Evolutionary conservation across 2,329 filamentous ascomycete genomes (phyloP).

Genomic region (Neonectria hederae): DNA sequence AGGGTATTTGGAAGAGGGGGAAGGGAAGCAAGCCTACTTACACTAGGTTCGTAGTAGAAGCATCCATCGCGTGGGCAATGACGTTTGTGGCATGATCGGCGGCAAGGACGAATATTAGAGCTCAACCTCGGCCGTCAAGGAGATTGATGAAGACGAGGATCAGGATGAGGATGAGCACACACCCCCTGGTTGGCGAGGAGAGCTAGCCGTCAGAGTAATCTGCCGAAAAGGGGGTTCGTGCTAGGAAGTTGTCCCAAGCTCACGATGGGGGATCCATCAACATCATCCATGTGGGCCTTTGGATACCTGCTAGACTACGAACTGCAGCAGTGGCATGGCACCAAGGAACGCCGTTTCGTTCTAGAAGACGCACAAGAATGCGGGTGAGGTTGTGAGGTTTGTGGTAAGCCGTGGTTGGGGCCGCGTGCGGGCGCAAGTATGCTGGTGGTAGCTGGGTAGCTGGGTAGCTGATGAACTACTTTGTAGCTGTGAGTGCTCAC

Average conservation of each 20-base stretch:
- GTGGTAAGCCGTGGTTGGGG: background rate
- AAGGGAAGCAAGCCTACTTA: background rate
- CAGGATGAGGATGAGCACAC: background rate
- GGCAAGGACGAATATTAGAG: constrained; percentile 29
- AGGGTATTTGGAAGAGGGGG: background rate
- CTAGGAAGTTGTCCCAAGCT: background rate
- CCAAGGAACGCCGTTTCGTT: constrained; percentile 37
- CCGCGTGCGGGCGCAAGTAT: background rate
- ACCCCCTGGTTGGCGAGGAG: constrained; percentile 27
- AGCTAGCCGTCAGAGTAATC: constrained; percentile 36
- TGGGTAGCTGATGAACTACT: too few species aligned
- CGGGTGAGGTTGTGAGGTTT: constrained; percentile 5
- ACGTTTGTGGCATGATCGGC: constrained; percentile 38
- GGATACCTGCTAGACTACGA: background rate
- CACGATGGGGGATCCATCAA: constrained; percentile 2
- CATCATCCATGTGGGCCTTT: constrained; percentile 20
- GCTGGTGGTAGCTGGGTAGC: background rate
- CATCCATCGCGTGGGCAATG: constrained; percentile 7
- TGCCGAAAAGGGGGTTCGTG: constrained; percentile 37
- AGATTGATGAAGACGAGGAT: constrained; percentile 36
- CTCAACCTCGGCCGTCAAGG: constrained; percentile 21
- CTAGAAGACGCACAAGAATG: constrained; percentile 36
- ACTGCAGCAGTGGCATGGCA: constrained; percentile 10
- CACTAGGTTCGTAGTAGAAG: background rate
- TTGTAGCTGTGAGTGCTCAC: too few species aligned